Evolutionary conservation across 495 filamentous ascomycete species (phyloP).

Genomic region (Penicillium goetzii): DNA sequence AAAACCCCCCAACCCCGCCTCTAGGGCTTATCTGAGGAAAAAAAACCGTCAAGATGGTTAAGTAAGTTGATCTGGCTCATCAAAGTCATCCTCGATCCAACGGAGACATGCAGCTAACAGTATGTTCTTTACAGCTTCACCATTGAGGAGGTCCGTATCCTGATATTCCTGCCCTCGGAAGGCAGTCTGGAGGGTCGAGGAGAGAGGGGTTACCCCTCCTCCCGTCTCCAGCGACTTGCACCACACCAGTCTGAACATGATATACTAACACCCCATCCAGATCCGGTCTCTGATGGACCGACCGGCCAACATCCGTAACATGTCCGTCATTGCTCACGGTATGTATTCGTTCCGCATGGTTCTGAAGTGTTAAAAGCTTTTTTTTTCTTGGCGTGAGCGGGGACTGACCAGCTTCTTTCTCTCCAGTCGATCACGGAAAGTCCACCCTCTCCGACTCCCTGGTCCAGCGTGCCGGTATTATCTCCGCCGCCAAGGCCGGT

Average conservation of each 20-base stretch:
- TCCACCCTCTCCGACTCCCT: conserved; percentile 99
- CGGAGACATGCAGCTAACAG: conserved; percentile 30
- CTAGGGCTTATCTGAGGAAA: conserved; percentile 54
- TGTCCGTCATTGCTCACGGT: conserved; percentile 99
- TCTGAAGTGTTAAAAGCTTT: not conserved
- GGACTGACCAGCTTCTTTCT: conserved; percentile 15
- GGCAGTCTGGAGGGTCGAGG: not conserved
- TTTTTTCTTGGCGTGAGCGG: not conserved
- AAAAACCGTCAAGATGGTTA: conserved; percentile 96
- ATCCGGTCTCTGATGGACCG: conserved; percentile 97
- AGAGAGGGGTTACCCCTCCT: not conserved
- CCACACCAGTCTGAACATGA: not conserved
- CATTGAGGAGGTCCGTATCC: conserved; percentile 77
- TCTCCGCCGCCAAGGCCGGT: conserved; percentile 96
- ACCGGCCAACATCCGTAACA: conserved; percentile 96
- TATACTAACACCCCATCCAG: conserved; percentile 39
- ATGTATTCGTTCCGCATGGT: conserved; percentile 27
- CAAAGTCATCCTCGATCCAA: not conserved
- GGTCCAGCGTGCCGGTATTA: conserved; percentile 98
- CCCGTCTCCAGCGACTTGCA: not conserved
- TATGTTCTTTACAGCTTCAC: conserved; percentile 77
- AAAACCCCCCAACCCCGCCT: conserved; percentile 37
- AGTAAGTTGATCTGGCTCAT: conserved; percentile 70
- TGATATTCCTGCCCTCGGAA: not conserved
- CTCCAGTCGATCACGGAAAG: conserved; percentile 95